These are phyloP conservation scores for Mycena alexandri DNA, from an alignment of 768 basidiomycete species.

Conservation along the genomic window DNA sequence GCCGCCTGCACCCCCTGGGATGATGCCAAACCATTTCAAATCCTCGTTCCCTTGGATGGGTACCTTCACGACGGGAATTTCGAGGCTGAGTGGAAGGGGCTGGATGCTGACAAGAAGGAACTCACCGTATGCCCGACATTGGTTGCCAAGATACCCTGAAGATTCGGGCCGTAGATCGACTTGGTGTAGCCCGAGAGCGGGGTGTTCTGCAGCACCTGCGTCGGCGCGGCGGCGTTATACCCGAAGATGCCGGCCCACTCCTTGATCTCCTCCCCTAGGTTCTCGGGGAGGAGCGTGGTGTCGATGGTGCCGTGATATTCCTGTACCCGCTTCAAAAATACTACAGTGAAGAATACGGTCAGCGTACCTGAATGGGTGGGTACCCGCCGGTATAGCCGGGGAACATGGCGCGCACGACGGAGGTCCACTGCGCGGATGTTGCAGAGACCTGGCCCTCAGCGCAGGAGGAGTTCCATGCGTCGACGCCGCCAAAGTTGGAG, in stretches of 20 bases:
- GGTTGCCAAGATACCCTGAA: slow-evolving; percentile 63
- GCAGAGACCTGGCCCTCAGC: slow-evolving; percentile 56
- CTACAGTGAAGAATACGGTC: too few species aligned
- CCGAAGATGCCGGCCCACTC: slow-evolving; percentile 71
- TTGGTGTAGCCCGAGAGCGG: slow-evolving; percentile 62
- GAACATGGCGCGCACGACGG: slow-evolving; percentile 58
- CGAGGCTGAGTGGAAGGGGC: too few species aligned
- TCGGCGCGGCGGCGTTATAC: slow-evolving; percentile 53
- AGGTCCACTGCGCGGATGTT: slow-evolving; percentile 63
- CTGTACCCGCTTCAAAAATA: slow-evolving; percentile 28
- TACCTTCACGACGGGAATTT: too few species aligned
- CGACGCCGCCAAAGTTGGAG: slow-evolving; percentile 49
- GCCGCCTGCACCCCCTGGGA: slow-evolving; percentile 39
- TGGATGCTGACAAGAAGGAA: too few species aligned
- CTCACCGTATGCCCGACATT: slow-evolving; percentile 66
- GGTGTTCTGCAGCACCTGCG: slow-evolving; percentile 50
- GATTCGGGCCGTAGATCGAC: slow-evolving; percentile 60
- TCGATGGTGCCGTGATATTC: slow-evolving; percentile 69
- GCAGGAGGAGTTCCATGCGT: slow-evolving; percentile 62
- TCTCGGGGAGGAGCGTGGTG: slow-evolving; percentile 62
- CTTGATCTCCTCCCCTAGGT: slow-evolving; percentile 65
- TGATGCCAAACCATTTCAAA: slow-evolving; percentile 63
- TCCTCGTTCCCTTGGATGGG: slow-evolving; percentile 61
- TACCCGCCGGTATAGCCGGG: slow-evolving; percentile 65
- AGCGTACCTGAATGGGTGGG: slow-evolving; percentile 54